Conservation (phyloP, 495 filamentous ascomycete species). For the Daldinia concentrica region DNA sequence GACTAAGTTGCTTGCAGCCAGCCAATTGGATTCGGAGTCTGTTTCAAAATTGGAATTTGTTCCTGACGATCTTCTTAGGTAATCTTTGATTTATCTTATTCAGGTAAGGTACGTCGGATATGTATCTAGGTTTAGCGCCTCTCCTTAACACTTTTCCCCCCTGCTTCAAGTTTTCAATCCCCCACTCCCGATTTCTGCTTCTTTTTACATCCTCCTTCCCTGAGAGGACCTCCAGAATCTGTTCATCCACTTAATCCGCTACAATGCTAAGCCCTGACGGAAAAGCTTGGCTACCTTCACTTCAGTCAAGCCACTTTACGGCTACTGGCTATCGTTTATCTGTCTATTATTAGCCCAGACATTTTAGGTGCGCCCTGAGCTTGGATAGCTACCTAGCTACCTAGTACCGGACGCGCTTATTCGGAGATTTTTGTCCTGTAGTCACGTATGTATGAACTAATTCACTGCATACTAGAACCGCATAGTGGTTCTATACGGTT, state of each 20-base stretch:
- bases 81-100: conserved; percentile 1
- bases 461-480: conserved; percentile 4
- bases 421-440: conserved; percentile 11
- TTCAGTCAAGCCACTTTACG: conserved; percentile 11
- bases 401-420: conserved; percentile 15
- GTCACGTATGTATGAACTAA: conserved; percentile 3
- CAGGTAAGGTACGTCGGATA: background rate
- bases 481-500: background rate
- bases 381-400: no score
- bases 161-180: conserved; percentile 13
- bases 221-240: background rate
- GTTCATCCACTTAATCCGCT: conserved; percentile 16
- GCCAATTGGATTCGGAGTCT: conserved; percentile 20
- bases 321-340: conserved; percentile 17
- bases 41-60: conserved; percentile 27
- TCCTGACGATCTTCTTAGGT: conserved; percentile 36
- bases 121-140: conserved; percentile 28
- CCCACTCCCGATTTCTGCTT: conserved; percentile 15
- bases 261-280: conserved; percentile 15
- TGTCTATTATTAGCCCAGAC: conserved; percentile 29
- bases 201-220: conserved; percentile 7
- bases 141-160: conserved; percentile 28
- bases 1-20: background rate
- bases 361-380: background rate
- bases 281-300: conserved; percentile 25